Base-by-base conservation (phyloP, 352 stramenopile species). In the Phytophthora rubi region DNA sequence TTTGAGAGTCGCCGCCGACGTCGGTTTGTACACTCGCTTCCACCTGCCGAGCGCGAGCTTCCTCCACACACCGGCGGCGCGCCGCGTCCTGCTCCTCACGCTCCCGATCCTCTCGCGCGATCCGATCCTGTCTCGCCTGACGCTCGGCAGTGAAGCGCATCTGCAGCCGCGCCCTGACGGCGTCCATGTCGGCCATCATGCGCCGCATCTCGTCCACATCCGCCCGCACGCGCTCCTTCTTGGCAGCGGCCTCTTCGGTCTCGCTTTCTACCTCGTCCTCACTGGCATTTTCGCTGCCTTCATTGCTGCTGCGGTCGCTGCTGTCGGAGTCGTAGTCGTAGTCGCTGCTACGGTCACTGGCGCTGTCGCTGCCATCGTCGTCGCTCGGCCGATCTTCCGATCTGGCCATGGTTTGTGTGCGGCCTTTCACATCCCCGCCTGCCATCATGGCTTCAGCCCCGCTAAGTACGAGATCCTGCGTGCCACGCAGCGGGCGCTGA, bases 181-280 rank as follows among this genome's bases (percentile, higher is more conserved):
- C 69, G 48, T 87, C 77, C 81, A 93, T 93, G 32, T 90, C 79
- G 3, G 59, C 74, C 44, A 83, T 73, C 81, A 92, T 86, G 45
- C 62, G 62, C 12, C 57, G 75, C 65, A 92, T 81, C 54, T 77
- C 78, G 10, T 75, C 65, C 0, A 91, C 67, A 23, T 89, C 79
- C 2, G 44, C 52, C 15, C 68, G 76, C 28, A 91, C 79, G 2
- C 63, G 66, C 45, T 65, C 54, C 44, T 78, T 70, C 66, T 85
- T 85, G 23, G 65, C 58, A 3, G 55, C 56, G 10, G 65, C 45
- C 0, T 53, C 63, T 2, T 76, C 70, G 7, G 57, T 60, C 3
- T 69, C 66, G 0, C 63, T 13, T 9, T 80, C 59, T 12, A 49
- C 54, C 4, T 76, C 68, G 12, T 69, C 59, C 16, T 69, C 51